A percentile compares a stretch with the other conserved stretches of the same genome.
Evolutionary conservation across 2,329 filamentous ascomycete species (phyloP).

Genomic region (Trichoderma brevicompactum): DNA sequence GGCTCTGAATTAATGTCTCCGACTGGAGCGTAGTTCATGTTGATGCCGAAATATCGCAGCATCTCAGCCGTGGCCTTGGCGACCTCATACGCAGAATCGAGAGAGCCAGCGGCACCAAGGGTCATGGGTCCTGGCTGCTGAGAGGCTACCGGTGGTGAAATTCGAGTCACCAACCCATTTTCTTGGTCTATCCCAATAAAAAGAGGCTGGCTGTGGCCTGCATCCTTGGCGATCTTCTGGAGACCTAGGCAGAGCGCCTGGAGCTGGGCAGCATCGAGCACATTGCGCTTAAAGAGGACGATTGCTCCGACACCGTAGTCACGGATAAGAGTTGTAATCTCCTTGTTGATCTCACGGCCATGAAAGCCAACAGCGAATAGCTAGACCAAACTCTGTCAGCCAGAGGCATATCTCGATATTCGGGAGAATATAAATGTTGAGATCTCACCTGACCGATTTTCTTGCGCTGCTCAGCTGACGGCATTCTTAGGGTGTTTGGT

Average conservation of each 20-base stretch:
- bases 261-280: slow-evolving; percentile 33
- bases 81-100: slow-evolving; percentile 30
- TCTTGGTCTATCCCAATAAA: slow-evolving; percentile 39
- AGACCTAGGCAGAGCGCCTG: slow-evolving; percentile 34
- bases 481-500: slow-evolving; percentile 18
- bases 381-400: slow-evolving; percentile 21
- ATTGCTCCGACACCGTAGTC: slow-evolving; percentile 38
- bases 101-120: slow-evolving; percentile 33
- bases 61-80: slow-evolving; percentile 34
- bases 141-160: slow-evolving; percentile 35
- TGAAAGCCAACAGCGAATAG: slow-evolving; percentile 39
- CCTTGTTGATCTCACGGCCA: slow-evolving; percentile 32
- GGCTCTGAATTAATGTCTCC: slow-evolving; percentile 38
- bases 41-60: slow-evolving; percentile 37
- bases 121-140: slow-evolving; percentile 37
- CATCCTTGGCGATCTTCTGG: slow-evolving; percentile 34
- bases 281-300: slow-evolving; percentile 38
- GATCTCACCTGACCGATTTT: slow-evolving; percentile 29
- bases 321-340: slow-evolving; percentile 35
- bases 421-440: background rate
- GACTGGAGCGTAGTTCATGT: slow-evolving; percentile 39
- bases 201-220: slow-evolving; percentile 36
- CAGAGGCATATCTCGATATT: background rate
- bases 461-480: slow-evolving; percentile 29
- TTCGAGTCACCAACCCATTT: slow-evolving; percentile 37